Base-by-base conservation (phyloP, 1,284 basidiomycete species). In the Pseudozyma sp. region DNA sequence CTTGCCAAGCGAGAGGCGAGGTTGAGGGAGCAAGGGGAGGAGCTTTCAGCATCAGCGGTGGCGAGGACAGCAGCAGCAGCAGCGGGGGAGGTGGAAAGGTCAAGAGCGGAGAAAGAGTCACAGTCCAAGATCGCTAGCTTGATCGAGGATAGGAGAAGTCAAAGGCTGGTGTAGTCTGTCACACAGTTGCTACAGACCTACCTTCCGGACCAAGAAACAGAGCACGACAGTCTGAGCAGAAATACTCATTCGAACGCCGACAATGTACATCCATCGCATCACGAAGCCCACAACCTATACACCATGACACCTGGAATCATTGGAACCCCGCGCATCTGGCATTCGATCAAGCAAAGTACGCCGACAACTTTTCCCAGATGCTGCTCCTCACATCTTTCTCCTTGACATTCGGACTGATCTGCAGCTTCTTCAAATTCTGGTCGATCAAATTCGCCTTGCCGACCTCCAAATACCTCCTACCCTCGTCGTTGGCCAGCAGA, bases 371-470 rank as follows among this genome's bases (percentile, higher is more conserved):
- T 4, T 62, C 14, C 69, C 70, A 76, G 19, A 76, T 54, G 37
- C 39, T 39, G 1, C 50, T 11, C 16, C 70, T 42, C 6, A 64
- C 60, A 3, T 42, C 9, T 17, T 55, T 66, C 7, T 56, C 48
- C 30, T 35, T 9, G 0, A 78, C 75, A 47, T 67, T 68, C 0
- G 50, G 11, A 31, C 66, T 78, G 40, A 79, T 24, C 1, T 45
- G 8, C 7, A 56, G 35, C 48, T 68, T 66, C 1, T 68, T 70
- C 14, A 79, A 45, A 10, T 52, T 67, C 7, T 54, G 54, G 31
- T 62, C 60, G 33, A 79, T 14, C 39, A 75, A 29, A 34, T 81
- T 81, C 0, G 64, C 72, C 11, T 54, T 44, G 7, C 75, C 79
- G 10, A 52, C 57, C 30, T 74, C 72, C 10, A 79, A 42, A 11